phyloP scores from a whole-genome alignment of 2,329 filamentous ascomycete species.

The Penicillium sp. region DNA sequence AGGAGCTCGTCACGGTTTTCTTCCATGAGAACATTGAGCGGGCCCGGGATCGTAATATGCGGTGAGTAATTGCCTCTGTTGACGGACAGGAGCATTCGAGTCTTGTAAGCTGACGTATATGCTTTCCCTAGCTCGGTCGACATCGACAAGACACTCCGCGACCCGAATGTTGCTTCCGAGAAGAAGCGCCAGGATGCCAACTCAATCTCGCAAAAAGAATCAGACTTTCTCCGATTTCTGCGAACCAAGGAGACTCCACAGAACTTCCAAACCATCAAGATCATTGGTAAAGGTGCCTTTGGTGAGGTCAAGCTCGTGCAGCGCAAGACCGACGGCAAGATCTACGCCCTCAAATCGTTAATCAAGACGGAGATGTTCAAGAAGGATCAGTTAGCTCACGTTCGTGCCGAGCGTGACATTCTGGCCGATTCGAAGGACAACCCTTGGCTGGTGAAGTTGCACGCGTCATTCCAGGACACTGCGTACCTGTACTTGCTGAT shows the following conservation, averaged over 20 bases:
- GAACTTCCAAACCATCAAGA: conserved; percentile 95
- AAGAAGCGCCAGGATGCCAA: conserved; percentile 83
- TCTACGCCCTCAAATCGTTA: conserved; percentile 96
- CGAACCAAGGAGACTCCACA: conserved; percentile 88
- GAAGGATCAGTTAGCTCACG: conserved; percentile 95
- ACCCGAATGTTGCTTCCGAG: conserved; percentile 69
- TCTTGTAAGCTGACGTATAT: conserved; percentile 1
- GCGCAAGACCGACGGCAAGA: conserved; percentile 92
- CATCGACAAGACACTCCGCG: conserved; percentile 78
- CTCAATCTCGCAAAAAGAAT: conserved; percentile 81
- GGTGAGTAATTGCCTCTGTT: conserved; percentile 54
- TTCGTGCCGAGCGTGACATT: conserved; percentile 95
- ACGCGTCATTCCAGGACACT: conserved; percentile 94
- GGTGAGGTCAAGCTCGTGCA: conserved; percentile 97
- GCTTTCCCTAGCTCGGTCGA: conserved; percentile 84
- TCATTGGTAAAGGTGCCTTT: conserved; percentile 98
- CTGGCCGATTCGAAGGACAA: conserved; percentile 94
- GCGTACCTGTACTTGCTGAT: conserved; percentile 99
- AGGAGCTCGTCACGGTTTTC: conserved; percentile 69
- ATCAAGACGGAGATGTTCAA: conserved; percentile 99
- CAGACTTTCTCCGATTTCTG: conserved; percentile 88
- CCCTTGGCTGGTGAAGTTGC: conserved; percentile 97
- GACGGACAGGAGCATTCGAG: not conserved
- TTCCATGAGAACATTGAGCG: conserved; percentile 99
- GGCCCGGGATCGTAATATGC: conserved; percentile 89